Percentiles rank a stretch among this genome's conserved stretches.
Conservation (phyloP, 2,329 filamentous ascomycete species). For the Fusarium staphyleae region DNA sequence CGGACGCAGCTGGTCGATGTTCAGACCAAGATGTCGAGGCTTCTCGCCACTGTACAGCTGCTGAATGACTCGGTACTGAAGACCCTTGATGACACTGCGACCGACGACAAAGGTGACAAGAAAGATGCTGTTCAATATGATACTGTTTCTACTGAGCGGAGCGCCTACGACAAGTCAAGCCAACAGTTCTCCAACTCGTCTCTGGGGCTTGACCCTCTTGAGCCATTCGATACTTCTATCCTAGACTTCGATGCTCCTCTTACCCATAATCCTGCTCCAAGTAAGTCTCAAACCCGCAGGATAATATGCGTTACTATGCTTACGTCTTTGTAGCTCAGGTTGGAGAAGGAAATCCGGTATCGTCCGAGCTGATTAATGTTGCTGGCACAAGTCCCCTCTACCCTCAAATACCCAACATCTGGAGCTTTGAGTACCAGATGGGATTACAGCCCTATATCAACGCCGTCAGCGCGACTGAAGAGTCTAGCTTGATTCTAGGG, state of each 20-base stretch:
- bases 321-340: not conserved
- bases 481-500: slow-evolving; percentile 30
- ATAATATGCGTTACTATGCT: rapidly evolving
- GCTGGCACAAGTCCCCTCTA: slow-evolving; percentile 27
- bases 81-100: slow-evolving; percentile 33
- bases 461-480: slow-evolving; percentile 35
- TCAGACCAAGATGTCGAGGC: slow-evolving; percentile 36
- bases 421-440: slow-evolving; percentile 44
- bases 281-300: not conserved
- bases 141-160: not conserved
- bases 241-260: slow-evolving; percentile 12
- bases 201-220: not conserved
- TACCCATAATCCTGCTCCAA: not conserved
- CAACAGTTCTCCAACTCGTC: not conserved
- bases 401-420: slow-evolving; percentile 43
- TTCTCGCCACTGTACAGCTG: slow-evolving; percentile 38
- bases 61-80: slow-evolving; percentile 37
- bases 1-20: slow-evolving; percentile 43
- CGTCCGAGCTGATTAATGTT: slow-evolving; percentile 14
- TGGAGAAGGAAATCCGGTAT: not conserved
- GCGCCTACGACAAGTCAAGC: rapidly evolving
- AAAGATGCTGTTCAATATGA: not conserved
- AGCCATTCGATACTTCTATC: slow-evolving; percentile 5
- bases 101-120: not conserved
- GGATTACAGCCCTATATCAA: slow-evolving; percentile 39